Evolutionary conservation across 1,284 basidiomycete species (phyloP), one percentile per base, ranked within the genome.

Genomic region (Sanguinoderma infundibulare): DNA sequence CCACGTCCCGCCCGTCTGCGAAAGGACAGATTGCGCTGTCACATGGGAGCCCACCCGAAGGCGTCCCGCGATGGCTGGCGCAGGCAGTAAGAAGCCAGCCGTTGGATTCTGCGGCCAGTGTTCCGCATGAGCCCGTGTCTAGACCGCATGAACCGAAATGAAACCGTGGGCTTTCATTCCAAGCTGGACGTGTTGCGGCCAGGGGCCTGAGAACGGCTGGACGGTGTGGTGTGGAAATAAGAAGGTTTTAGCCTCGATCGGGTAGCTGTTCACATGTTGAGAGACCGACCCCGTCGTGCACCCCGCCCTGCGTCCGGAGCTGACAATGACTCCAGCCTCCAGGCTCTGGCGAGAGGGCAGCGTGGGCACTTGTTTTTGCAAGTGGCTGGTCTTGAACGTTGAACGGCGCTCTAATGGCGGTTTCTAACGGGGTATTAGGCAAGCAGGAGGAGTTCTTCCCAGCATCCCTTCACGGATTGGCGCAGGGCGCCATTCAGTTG

Each of bases 1-100:
- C 51, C 22, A 22, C 12, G 44, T 49, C 17, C 60, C 51, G 34
- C 32, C 60, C 55, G 28, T 42, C 61, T 55, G 51, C 30, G 58
- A 56, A 57, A 55, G 59, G 59, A 40, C 59, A 61, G 47, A 62
- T 65, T 57, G 49, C 36, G n/a, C 44, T 35, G 61, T 65, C 64
- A 65, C 57, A 59, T 62, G 61, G 44, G 35, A 8, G 10, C 40
- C 26, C 34, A 6, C 51, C 59, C 56, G 57, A 54, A 52, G 51
- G 52, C 39, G 53, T 62, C 61, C 61, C 61, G 61, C 61, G 61
- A 59, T 55, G 61, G 61, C 50, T 28, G 8, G 51, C 34, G 49
- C 30, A 59, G 55, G 58, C n/a, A 42, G 60, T 44, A 55, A 53
- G 51, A 55, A 57, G 39, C 55, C 49, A 12, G 26, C 44, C 57